Conservation (phyloP, 371 early-diverging fungal species). For the Actinomortierella ambigua region DNA sequence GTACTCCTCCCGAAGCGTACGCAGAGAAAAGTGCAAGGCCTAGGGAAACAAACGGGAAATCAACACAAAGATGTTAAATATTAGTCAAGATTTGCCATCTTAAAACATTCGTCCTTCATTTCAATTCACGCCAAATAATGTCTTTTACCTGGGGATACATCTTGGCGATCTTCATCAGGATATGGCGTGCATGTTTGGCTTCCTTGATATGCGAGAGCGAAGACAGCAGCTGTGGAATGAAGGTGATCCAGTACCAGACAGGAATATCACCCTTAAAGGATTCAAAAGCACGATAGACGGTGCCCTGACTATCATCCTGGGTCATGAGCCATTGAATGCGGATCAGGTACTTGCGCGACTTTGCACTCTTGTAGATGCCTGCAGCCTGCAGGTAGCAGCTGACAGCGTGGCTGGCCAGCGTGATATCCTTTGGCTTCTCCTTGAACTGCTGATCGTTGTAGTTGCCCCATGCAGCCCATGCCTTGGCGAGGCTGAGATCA, state of each 20-base stretch:
- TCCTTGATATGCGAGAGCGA: slow-evolving; percentile 77
- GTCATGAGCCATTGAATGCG: slow-evolving; percentile 94
- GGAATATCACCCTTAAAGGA: slow-evolving; percentile 90
- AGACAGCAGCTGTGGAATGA: slow-evolving; percentile 94
- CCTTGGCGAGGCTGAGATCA: slow-evolving; percentile 87
- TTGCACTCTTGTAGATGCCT: slow-evolving; percentile 82
- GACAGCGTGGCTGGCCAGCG: slow-evolving; percentile 91
- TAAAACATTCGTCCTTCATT: too few species aligned
- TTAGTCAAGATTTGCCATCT: too few species aligned
- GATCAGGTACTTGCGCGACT: slow-evolving; percentile 89
- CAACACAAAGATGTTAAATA: too few species aligned
- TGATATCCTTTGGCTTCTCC: slow-evolving; percentile 80
- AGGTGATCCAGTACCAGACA: slow-evolving; percentile 97
- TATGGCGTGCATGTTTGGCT: slow-evolving; percentile 77
- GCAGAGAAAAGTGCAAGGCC: slow-evolving; percentile 93
- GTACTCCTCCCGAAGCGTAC: slow-evolving; percentile 92
- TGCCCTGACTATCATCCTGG: slow-evolving; percentile 84
- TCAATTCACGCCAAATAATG: slow-evolving; percentile 5
- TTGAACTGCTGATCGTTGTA: slow-evolving; percentile 92
- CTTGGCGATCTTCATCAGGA: slow-evolving; percentile 93
- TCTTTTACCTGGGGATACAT: slow-evolving; percentile 85
- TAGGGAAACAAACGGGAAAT: slow-evolving; percentile 30
- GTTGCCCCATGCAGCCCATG: slow-evolving; percentile 98
- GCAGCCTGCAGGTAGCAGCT: slow-evolving; percentile 98
- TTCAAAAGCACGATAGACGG: slow-evolving; percentile 83